These are phyloP conservation scores for Termitomyces sp. DNA, from an alignment of 768 basidiomycete genomes.

Conservation along the genomic window DNA sequence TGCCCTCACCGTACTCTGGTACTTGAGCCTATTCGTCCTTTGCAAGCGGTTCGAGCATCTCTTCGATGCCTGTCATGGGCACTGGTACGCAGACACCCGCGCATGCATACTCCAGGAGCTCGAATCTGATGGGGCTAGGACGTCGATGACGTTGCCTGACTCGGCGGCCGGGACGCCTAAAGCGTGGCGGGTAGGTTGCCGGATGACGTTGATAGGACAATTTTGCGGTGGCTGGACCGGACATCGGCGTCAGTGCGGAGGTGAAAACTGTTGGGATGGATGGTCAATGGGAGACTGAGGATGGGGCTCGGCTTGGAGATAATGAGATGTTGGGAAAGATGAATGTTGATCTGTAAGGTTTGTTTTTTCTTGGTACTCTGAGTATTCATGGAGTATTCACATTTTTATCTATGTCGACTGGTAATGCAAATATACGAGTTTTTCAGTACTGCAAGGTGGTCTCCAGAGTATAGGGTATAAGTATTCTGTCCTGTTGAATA, in stretches of 20 bases:
- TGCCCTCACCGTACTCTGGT: constrained; percentile 19
- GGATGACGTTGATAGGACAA: constrained; percentile 13
- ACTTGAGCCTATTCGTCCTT: constrained; percentile 22
- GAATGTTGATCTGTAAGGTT: constrained; percentile 24
- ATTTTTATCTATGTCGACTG: no score
- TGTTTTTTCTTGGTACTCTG: no score
- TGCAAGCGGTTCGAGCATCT: constrained; percentile 25
- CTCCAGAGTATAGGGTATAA: no score
- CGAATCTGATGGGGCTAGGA: constrained; percentile 24
- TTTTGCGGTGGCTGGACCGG: not conserved
- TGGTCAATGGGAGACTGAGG: constrained; percentile 9
- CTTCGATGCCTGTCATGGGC: constrained; percentile 26
- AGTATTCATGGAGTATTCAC: no score
- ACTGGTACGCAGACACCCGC: constrained; percentile 18
- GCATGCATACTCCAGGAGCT: constrained; percentile 14
- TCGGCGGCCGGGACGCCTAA: constrained; percentile 20
- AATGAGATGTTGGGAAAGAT: constrained; percentile 16
- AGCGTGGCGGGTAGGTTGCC: constrained; percentile 15
- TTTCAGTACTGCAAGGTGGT: no score
- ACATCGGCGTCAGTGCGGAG: constrained; percentile 13
- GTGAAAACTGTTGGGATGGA: constrained; percentile 23
- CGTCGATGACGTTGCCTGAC: constrained; percentile 9
- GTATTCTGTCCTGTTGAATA: no score
- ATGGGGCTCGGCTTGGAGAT: not conserved
- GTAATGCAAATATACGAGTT: no score